A percentile compares a stretch with the other conserved stretches of the same genome.
phyloP scores from a whole-genome alignment of 2,329 filamentous ascomycete species.

The Gnomoniopsis smithogilvyi region DNA sequence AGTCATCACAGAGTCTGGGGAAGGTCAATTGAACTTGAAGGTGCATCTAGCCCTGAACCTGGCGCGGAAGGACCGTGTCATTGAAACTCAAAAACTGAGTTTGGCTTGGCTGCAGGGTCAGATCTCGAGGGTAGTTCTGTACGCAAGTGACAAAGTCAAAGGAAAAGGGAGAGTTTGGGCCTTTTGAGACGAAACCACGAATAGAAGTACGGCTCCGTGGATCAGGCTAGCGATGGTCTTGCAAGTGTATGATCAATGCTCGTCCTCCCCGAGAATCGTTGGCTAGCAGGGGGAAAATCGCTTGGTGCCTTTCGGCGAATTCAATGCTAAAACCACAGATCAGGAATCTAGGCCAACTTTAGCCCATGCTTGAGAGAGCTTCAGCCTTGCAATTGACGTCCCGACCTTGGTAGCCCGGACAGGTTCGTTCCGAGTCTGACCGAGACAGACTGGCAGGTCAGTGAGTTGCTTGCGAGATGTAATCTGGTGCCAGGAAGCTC shows the following conservation, averaged over 20 bases:
- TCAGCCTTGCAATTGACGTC: background rate
- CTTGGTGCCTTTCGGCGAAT: background rate
- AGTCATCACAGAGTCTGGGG: background rate
- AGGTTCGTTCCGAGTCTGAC: background rate
- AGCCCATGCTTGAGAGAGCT: background rate
- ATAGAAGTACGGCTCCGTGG: background rate
- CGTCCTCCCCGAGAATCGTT: background rate
- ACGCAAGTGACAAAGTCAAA: background rate
- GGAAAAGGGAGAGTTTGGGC: background rate
- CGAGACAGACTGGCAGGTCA: background rate
- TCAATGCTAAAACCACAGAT: background rate
- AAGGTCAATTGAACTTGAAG: conserved; percentile 6
- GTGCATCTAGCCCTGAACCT: conserved; percentile 9
- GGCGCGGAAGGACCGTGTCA: background rate
- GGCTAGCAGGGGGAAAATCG: background rate
- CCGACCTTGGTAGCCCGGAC: background rate
- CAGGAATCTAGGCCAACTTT: background rate
- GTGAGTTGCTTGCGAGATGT: background rate
- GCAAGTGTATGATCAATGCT: background rate
- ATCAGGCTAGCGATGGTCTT: background rate
- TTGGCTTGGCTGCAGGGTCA: conserved; percentile 3
- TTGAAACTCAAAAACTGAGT: conserved; percentile 1
- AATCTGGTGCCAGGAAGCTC: background rate
- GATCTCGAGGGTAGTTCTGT: background rate
- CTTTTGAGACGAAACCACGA: background rate